Evolutionary conservation across 768 basidiomycete genomes (phyloP), one percentile per base, ranked within the genome.

Genomic region (Tylopilus balloui): DNA sequence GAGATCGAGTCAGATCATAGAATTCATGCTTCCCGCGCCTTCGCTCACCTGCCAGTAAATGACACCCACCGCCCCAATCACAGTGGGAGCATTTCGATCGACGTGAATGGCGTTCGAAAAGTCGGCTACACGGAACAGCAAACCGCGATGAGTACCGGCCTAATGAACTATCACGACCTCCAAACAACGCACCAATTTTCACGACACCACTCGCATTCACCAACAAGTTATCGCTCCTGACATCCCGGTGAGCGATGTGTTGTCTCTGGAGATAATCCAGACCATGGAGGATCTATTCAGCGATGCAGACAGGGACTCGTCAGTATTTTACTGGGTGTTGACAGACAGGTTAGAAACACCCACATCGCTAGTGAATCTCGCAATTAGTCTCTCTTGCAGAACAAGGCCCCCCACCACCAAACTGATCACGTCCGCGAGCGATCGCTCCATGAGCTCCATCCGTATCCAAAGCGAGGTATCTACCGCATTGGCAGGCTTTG

Each of bases 381-480:
- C 86, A 36, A 92, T 78, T 41, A 80, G 74, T 55, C 79, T 71
- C 67, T 92, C 90, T 49, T 79, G 76, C 42, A 92, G 52, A 56
- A 77, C 72, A 31, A 89, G 65, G 0, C 86, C 87, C 51, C 79
- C 73, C 12, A 71, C 76, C 7, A 78, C 79, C 17, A 90, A 65
- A 14, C 73, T 79, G 14, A 92, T 73, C 39, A 92, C 77, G 63
- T 92, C 90, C 57, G 90, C 90, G 56, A 92, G 70, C 62, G 88
- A 90, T 53, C 88, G 76, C 58, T 90, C 88, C 89, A 92, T 90
- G 27, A 92, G 78, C 64, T 91, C 88, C 90, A 92, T 92, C 53
- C 84, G 73, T 42, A 92, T 84, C 90, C 90, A 92, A 31, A 92
- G 66, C 50, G 81, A 77, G 53, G 80, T 79, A 49, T 82, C 83